Evolutionary conservation across 805 yeast genomes (phyloP).

Genomic region (Saccharomyces jurei): DNA sequence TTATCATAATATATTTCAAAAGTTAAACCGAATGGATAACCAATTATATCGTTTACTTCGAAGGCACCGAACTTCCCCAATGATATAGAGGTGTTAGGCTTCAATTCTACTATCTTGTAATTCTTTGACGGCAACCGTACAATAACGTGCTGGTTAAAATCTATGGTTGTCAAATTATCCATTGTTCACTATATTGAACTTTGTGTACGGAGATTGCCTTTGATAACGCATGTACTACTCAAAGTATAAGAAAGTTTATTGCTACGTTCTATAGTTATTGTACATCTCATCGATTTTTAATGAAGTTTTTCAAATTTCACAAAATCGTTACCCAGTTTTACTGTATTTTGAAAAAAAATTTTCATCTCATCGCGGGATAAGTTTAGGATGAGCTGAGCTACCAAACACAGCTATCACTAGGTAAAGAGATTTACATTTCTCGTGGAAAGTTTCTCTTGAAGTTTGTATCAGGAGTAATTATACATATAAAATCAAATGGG

Average conservation of each 20-base stretch:
- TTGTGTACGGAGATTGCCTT: neutral
- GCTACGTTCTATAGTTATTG: neutral
- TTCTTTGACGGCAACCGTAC: constrained; percentile 77
- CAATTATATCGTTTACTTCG: constrained; percentile 62
- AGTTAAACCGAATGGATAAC: constrained; percentile 79
- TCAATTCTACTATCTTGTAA: constrained; percentile 61
- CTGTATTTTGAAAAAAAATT: neutral
- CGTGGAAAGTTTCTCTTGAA: neutral
- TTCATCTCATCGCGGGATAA: constrained; percentile 11
- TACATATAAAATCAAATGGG: constrained; percentile 49
- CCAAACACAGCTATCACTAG: neutral
- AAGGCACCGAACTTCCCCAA: constrained; percentile 92
- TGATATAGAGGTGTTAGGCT: constrained; percentile 50
- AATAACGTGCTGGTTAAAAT: constrained; percentile 38
- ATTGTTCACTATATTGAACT: constrained; percentile 3
- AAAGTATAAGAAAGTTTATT: neutral
- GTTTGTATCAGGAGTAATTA: neutral
- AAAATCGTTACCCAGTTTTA: neutral
- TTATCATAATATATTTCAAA: constrained; percentile 62
- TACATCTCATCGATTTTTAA: constrained; percentile 11
- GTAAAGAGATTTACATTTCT: neutral
- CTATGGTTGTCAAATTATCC: constrained; percentile 24
- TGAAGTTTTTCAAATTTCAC: neutral
- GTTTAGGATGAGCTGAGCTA: neutral
- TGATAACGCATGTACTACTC: no score